phyloP scores from a whole-genome alignment of 257 asterid genomes.

The Prunella vulgaris region DNA sequence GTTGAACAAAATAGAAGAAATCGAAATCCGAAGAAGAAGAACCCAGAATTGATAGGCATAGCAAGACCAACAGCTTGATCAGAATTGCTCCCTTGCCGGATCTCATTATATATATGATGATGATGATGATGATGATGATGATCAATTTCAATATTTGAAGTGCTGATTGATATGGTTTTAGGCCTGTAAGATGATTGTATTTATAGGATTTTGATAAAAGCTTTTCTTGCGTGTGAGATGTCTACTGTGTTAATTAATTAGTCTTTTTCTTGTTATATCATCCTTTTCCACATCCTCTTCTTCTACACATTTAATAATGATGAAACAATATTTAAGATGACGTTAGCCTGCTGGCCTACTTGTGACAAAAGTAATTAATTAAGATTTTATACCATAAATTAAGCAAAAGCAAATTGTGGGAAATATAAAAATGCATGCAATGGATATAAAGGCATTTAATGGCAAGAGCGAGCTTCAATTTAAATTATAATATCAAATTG shows the following conservation, averaged over 20 bases:
- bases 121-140: too few species aligned
- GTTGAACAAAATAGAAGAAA: slow-evolving; percentile 74
- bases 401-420: neutral
- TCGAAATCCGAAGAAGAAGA: slow-evolving; percentile 40
- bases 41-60: slow-evolving; percentile 23
- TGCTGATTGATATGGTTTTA: neutral
- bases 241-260: neutral
- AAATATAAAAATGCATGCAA: neutral
- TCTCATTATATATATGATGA: too few species aligned
- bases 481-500: too few species aligned
- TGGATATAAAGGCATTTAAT: neutral
- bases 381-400: neutral
- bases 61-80: slow-evolving; percentile 31
- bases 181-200: neutral
- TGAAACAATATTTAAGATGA: neutral
- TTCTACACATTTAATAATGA: neutral
- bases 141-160: neutral
- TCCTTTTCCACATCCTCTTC: neutral
- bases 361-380: neutral
- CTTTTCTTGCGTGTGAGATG: neutral
- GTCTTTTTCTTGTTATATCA: neutral
- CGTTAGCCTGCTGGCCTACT: neutral
- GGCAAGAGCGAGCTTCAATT: neutral
- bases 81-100: slow-evolving; percentile 11
- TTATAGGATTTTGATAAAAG: neutral